Base-by-base conservation (phyloP, 2,329 filamentous ascomycete species). In the Aspergillus awamori region DNA sequence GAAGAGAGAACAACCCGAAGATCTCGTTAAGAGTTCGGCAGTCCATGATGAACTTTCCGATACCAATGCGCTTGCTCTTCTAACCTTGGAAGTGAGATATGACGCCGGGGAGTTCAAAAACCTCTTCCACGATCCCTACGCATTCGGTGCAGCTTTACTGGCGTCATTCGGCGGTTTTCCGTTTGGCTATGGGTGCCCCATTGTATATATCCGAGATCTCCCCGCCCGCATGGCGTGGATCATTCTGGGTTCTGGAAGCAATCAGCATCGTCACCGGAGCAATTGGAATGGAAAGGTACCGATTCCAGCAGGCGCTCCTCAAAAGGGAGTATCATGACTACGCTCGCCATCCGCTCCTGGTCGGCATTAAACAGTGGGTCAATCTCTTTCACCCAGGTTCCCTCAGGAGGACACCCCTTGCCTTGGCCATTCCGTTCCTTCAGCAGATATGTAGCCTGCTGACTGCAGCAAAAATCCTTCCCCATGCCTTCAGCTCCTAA, bases 131-230 rank as follows among this genome's bases (percentile, higher is more conserved):
- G 79, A 77, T 0, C 72, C 75, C 0, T 81, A 76, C 56, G 77
- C 81, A n/a, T 74, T 79, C 15, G 76, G 77, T 15, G 78, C 78
- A 6, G 78, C 79, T 0, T 69, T 81, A 11, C 68, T 81, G 11
- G 80, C 80, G 0, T 78, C 74, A 3, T 69, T 82, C 30, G 79
- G 76, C 7, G 77, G 77, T 8, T 72, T 78, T 26, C 75, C 77
- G 0, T 80, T 80, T 60, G 78, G 77, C 17, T 80, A 79, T 55
- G 71, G 80, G 80, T 3, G 77, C 78, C 0, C 82, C 82, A 0
- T 69, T 84, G 17, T 84, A 84, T 65, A 83, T 83, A 51, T 80
- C 78, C 2, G 82, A 83, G 60, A 81, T 82, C 28, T 65, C 70
- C 6, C 71, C 72, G 28, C 70, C 72, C 0, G 63, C 67, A 1